These are phyloP conservation scores for Withania somnifera DNA, from an alignment of 305 asterid species.

Conservation along the genomic window DNA sequence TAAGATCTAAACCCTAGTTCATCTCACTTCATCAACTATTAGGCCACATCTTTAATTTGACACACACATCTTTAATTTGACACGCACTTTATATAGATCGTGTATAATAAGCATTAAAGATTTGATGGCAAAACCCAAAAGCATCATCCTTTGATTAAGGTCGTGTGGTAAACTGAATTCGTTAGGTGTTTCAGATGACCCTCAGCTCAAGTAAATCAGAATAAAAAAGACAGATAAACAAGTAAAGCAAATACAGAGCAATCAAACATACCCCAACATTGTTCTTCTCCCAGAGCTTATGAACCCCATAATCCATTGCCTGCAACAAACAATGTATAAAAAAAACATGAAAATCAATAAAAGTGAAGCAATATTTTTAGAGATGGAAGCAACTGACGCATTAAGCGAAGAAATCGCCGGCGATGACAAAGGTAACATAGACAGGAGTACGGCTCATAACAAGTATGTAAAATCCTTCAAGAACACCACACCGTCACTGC, in stretches of 20 bases:
- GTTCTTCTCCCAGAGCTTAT: conserved; percentile 61
- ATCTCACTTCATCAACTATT: background rate
- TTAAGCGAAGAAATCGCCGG: conserved; percentile 91
- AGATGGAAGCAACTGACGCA: no score
- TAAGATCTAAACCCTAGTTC: background rate
- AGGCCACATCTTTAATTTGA: background rate
- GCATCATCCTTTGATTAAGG: background rate
- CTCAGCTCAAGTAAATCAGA: no score
- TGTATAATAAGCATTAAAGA: background rate
- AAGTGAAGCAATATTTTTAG: no score
- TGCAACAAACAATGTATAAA: no score
- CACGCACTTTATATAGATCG: background rate
- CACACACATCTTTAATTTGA: no score
- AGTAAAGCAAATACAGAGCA: no score
- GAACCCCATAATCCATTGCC: conserved; percentile 89
- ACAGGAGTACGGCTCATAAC: conserved; percentile 82
- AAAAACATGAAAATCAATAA: no score
- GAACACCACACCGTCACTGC: conserved; percentile 57
- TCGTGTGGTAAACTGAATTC: background rate
- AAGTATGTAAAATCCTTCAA: conserved; percentile 70
- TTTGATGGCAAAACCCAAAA: background rate
- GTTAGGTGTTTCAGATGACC: no score
- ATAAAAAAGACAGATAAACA: no score
- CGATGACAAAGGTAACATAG: conserved; percentile 85
- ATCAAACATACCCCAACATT: conserved; percentile 80